Evolutionary conservation across 2,329 filamentous ascomycete genomes (phyloP).

Genomic region (Shiraia bambusicola): DNA sequence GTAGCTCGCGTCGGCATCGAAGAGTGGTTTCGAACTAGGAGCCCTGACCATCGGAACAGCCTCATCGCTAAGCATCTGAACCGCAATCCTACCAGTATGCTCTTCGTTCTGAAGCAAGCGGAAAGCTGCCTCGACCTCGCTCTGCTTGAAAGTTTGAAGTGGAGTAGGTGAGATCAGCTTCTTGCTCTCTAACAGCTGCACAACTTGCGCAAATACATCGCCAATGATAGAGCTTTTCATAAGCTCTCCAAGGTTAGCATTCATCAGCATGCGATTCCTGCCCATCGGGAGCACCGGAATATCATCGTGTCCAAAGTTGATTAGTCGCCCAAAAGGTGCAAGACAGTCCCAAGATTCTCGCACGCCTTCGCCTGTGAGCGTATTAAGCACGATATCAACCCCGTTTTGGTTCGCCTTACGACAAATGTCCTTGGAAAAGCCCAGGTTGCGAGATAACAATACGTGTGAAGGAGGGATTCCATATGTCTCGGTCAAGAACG

Average conservation of each 20-base stretch:
- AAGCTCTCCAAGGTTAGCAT: constrained; percentile 8
- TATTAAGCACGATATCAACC: constrained; percentile 40
- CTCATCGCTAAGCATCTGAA: constrained; percentile 9
- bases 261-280: constrained; percentile 5
- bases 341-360: constrained; percentile 25
- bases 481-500: constrained; percentile 5
- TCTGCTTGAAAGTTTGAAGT: constrained; percentile 11
- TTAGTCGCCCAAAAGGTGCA: constrained; percentile 35
- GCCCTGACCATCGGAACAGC: constrained; percentile 8
- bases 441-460: constrained; percentile 18
- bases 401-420: constrained; percentile 26
- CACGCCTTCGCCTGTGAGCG: constrained; percentile 20
- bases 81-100: constrained; percentile 5
- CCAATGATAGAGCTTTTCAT: constrained; percentile 1
- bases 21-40: constrained; percentile 2
- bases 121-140: constrained; percentile 16
- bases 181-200: background rate
- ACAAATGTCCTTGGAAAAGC: constrained; percentile 6
- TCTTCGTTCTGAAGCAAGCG: constrained; percentile 14
- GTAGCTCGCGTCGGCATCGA: constrained; percentile 20
- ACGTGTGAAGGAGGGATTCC: constrained; percentile 26
- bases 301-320: constrained; percentile 15
- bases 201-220: constrained; percentile 2
- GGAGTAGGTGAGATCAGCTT: background rate
- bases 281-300: background rate